Base-by-base conservation (phyloP, 805 yeast species). In the Candida cerambycidarum region DNA sequence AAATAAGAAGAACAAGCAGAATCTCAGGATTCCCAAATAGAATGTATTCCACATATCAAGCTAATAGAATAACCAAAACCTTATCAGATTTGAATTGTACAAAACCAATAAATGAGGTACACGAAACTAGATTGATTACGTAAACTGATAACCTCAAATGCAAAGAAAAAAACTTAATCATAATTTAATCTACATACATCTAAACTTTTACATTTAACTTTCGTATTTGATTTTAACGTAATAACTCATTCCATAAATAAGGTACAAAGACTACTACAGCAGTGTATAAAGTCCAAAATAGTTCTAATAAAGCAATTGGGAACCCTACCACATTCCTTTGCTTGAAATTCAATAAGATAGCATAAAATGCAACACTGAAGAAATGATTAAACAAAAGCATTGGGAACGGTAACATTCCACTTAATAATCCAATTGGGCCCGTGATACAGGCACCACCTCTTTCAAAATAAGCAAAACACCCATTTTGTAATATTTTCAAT, bases 401-500 rank as follows among this genome's bases (percentile, higher is more conserved):
- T 11, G 97, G 96, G 51, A 73, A 75, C 37, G 95, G 95, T 42
- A 79, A 65, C 56, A 89, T 71, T 12, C 97, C 99, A 44, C 90
- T 76, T 41, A 93, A 75, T 56, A 93, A 78, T 4, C 88, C 83
- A 41, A 89, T 83, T 5, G 99, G 99, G 5, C 83, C 84, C 15
- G 65, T 59, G 14, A 87, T 79, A 57, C 89, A 84, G 40, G 72
- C 80, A 16, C 97, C 97, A 32, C 98, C 99, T 39, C 78, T 73
- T 59, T 75, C 67, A 73, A 93, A 89, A 65, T 93, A 93, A 44
- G 71, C 70, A 75, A 89, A 89, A 64, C 99, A 93, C 7, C 99
- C 99, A 36, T 64, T 69, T 67, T 90, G 97, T 48, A 93, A 72
- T 25, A 85, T 76, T 49, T 66, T 66, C 51, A 93, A 73, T 45